A percentile compares a stretch with the other conserved stretches of the same genome.
Evolutionary conservation across 2,329 filamentous ascomycete species (phyloP).

Genomic region (Aspergillus sp.): DNA sequence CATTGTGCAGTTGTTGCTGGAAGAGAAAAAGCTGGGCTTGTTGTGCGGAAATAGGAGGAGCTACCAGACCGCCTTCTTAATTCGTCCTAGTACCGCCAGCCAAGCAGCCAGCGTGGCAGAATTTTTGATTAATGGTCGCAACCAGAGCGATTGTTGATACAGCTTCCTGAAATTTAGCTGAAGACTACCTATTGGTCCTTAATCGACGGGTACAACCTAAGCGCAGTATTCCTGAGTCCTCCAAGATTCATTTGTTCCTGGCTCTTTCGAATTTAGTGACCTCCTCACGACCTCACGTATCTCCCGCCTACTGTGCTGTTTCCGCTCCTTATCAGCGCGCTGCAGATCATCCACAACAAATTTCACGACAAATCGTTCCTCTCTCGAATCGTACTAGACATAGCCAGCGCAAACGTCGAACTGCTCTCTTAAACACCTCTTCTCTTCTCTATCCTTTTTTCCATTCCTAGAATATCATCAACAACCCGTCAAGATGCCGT

Average conservation of each 20-base stretch:
- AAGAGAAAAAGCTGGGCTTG: background rate
- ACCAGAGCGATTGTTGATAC: slow-evolving; percentile 18
- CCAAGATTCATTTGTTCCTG: background rate
- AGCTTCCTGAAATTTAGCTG: background rate
- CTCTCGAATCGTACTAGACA: background rate
- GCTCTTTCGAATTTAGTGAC: background rate
- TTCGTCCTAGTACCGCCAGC: slow-evolving; percentile 17
- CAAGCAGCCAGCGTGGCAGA: slow-evolving; percentile 31
- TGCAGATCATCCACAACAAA: slow-evolving; percentile 10
- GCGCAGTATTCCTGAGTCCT: background rate
- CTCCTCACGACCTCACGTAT: background rate
- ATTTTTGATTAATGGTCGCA: slow-evolving; percentile 19
- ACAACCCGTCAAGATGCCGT: slow-evolving; percentile 65
- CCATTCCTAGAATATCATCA: background rate
- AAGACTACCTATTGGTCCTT: background rate
- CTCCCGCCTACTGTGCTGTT: background rate
- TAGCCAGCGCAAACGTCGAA: background rate
- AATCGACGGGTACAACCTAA: background rate
- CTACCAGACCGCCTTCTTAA: slow-evolving; percentile 26
- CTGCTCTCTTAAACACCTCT: background rate
- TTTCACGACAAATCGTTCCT: background rate
- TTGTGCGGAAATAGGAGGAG: slow-evolving; percentile 14
- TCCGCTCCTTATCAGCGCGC: slow-evolving; percentile 9
- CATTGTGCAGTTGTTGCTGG: background rate
- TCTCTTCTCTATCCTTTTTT: background rate